Base-by-base conservation (phyloP, 805 yeast genomes). In the Yamadazyma scolyti region DNA sequence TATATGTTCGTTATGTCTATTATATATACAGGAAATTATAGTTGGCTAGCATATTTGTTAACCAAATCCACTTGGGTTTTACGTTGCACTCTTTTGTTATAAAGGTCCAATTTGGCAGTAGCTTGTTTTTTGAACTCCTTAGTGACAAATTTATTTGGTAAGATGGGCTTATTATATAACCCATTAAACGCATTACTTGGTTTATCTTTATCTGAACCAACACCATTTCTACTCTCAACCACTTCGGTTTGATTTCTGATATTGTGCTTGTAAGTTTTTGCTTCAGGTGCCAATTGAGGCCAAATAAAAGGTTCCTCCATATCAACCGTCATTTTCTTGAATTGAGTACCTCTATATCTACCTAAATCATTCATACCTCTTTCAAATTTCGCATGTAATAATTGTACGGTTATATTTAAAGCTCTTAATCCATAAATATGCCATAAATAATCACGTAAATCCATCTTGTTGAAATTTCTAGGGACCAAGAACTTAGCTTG, bases 401-500 rank as follows among this genome's bases (percentile, higher is more conserved):
- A 70, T 46, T 88, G 95, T 9, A 90, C 84, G 1, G 97, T 85
- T 28, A 93, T 75, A 50, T 84, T 86, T 58, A 87, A 71, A 1
- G 95, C 97, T 47, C 96, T 73, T 39, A 93, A 69, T 2, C 96
- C 96, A 52, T 93, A 93, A 4, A 93, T 68, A 48, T 89, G 79
- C 75, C 79, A 93, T 41, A 93, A 68, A 53, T 93, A 93, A 62
- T 93, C 99, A 57, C 98, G 77, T 40, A 93, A 70, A 57, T 90
- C 97, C 64, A 93, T 69, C 57, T 89, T 90, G 68, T 93, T 93
- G 71, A 93, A 89, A 33, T 85, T 77, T 51, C 83, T 77, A 10
- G 99, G 98, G 12, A 94, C 98, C 42, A 85, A 77, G 60, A 93
- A 93, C 56, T 87, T 88, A 29, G 97, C 97, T 60, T 88, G 97